Evolutionary conservation across 192 early-diverging fungal genomes (phyloP).

Genomic region (Coemansia sp.): DNA sequence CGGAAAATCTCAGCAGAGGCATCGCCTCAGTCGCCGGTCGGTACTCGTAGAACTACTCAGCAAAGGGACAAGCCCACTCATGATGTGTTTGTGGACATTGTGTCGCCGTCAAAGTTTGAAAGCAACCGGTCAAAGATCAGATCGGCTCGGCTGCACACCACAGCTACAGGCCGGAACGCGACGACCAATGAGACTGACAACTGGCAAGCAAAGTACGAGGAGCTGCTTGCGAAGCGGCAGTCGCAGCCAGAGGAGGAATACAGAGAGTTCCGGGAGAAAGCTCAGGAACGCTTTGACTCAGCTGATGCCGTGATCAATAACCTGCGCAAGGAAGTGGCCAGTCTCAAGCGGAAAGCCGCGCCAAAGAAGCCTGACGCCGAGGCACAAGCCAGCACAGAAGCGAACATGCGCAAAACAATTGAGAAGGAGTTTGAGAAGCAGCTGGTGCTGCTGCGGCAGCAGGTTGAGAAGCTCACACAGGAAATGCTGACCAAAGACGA

Average conservation of each 20-base stretch:
- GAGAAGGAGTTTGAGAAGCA: conserved; percentile 46
- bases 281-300: conserved; percentile 40
- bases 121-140: conserved; percentile 23
- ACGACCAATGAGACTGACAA: conserved; percentile 11
- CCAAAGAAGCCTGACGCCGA: background rate
- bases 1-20: conserved; percentile 1
- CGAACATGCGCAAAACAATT: conserved; percentile 5
- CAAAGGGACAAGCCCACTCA: background rate
- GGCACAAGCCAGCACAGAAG: background rate
- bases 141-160: background rate
- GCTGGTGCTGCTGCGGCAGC: conserved; percentile 21
- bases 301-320: conserved; percentile 33
- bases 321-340: conserved; percentile 31
- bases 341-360: conserved; percentile 18
- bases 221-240: conserved; percentile 32
- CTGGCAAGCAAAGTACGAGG: conserved; percentile 52
- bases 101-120: conserved; percentile 45
- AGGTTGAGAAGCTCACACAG: conserved; percentile 42
- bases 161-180: background rate
- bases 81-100: conserved; percentile 30
- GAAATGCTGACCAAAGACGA: conserved; percentile 44
- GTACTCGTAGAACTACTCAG: background rate
- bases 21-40: background rate
- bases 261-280: conserved; percentile 23
- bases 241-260: conserved; percentile 42